A percentile compares a stretch with the other conserved stretches of the same genome.
These are phyloP conservation scores for Jaltomata sinuosa DNA, from an alignment of 257 asterid genomes.

Conservation along the genomic window DNA sequence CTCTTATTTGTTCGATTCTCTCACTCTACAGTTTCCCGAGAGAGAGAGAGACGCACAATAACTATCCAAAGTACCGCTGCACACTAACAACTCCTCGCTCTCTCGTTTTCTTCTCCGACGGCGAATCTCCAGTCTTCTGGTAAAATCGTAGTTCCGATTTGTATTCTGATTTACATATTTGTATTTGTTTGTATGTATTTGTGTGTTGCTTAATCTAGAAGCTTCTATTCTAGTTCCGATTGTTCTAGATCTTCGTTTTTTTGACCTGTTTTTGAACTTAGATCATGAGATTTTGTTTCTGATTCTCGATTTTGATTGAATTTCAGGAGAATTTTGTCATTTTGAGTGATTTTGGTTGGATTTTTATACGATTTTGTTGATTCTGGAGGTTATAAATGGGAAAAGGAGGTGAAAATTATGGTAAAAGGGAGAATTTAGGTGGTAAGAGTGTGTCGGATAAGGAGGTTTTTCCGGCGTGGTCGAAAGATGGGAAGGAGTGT, in stretches of 20 bases:
- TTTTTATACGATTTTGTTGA: not conserved
- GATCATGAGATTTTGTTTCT: not conserved
- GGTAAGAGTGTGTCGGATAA: slow-evolving; percentile 12
- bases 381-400: slow-evolving; percentile 54
- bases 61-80: not conserved
- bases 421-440: slow-evolving; percentile 36
- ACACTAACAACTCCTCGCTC: not conserved
- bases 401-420: slow-evolving; percentile 66
- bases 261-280: not conserved
- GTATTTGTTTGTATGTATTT: not conserved
- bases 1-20: not conserved
- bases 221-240: not conserved
- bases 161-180: not conserved
- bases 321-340: slow-evolving; percentile 15
- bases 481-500: slow-evolving; percentile 73
- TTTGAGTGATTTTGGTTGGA: slow-evolving; percentile 8
- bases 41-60: not conserved
- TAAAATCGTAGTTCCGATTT: not conserved
- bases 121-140: not conserved
- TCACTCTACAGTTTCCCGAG: not conserved
- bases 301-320: slow-evolving; percentile 2
- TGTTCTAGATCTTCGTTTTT: not conserved
- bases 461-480: slow-evolving; percentile 60
- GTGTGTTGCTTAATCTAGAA: not conserved
- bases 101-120: not conserved